Evolutionary conservation across 352 stramenopile genomes (phyloP).

Genomic region (Thalassiosira exigua): DNA sequence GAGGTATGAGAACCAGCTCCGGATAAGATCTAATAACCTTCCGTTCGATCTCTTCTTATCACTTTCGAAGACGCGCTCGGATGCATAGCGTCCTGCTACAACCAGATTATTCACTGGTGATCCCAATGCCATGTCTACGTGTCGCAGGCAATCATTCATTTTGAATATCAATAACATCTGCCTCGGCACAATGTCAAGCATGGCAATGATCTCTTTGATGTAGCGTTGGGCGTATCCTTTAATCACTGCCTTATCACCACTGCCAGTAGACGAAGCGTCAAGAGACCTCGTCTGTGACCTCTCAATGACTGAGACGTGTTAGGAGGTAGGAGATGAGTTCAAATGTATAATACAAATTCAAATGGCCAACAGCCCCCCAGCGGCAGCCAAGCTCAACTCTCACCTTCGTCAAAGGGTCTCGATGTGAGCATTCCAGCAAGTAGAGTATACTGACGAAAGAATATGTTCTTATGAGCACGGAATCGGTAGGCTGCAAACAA

Average conservation of each 20-base stretch:
- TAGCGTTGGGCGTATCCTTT: constrained; percentile 85
- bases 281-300: constrained; percentile 73
- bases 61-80: constrained; percentile 67
- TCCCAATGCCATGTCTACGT: constrained; percentile 83
- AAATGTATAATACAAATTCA: background rate
- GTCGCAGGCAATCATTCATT: constrained; percentile 88
- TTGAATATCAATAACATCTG: constrained; percentile 87
- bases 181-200: constrained; percentile 80
- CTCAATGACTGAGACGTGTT: constrained; percentile 75
- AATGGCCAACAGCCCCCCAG: too few relatives aligned
- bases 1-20: constrained; percentile 55
- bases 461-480: background rate
- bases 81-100: constrained; percentile 79
- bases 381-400: too few relatives aligned
- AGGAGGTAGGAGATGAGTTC: background rate
- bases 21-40: constrained; percentile 40
- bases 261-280: constrained; percentile 12
- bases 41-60: constrained; percentile 29
- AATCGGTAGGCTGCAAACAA: too few relatives aligned
- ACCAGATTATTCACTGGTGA: constrained; percentile 81
- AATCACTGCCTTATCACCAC: constrained; percentile 79
- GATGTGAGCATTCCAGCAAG: constrained; percentile 88
- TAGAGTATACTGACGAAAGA: constrained; percentile 76
- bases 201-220: constrained; percentile 82
- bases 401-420: constrained; percentile 86